A percentile compares a stretch with the other conserved stretches of the same genome.
These are phyloP conservation scores for Ophiostoma novo-ulmi DNA, from an alignment of 2,329 filamentous ascomycete genomes.

Conservation along the genomic window DNA sequence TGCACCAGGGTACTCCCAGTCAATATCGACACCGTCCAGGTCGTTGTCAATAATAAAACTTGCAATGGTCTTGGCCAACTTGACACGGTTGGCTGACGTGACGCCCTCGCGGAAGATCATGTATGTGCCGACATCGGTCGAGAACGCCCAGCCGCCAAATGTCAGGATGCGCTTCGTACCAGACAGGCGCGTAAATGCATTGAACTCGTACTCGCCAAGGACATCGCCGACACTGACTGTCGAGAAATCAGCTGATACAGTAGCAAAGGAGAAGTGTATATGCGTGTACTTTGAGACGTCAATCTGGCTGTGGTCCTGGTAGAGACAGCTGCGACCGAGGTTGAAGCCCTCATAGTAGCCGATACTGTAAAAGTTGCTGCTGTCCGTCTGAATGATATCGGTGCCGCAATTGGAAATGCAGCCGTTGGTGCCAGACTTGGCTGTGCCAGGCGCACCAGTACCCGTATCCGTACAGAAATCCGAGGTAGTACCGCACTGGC, in stretches of 20 bases:
- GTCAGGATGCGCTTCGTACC: slow-evolving; percentile 35
- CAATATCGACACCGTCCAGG: slow-evolving; percentile 25
- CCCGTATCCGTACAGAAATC: slow-evolving; percentile 39
- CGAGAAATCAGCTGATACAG: slow-evolving; percentile 28
- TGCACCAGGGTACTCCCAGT: slow-evolving; percentile 25
- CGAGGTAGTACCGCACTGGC: slow-evolving; percentile 41
- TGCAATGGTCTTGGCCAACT: neutral
- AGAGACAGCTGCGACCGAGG: slow-evolving; percentile 33
- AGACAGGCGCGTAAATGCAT: neutral
- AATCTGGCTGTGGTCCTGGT: slow-evolving; percentile 30
- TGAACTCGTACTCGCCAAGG: slow-evolving; percentile 29
- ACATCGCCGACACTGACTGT: slow-evolving; percentile 27
- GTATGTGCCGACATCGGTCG: slow-evolving; percentile 36
- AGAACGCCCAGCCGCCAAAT: slow-evolving; percentile 44
- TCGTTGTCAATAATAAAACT: slow-evolving; percentile 10
- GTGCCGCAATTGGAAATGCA: slow-evolving; percentile 43
- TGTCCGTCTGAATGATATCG: slow-evolving; percentile 22
- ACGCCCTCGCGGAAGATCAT: slow-evolving; percentile 34
- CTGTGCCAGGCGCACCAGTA: slow-evolving; percentile 33
- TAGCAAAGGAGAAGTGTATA: slow-evolving; percentile 35
- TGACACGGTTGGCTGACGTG: slow-evolving; percentile 21
- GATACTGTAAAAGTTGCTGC: slow-evolving; percentile 25
- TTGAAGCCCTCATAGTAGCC: slow-evolving; percentile 38
- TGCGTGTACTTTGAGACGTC: slow-evolving; percentile 28
- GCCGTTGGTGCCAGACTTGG: slow-evolving; percentile 33